Evolutionary conservation across 495 filamentous ascomycete genomes (phyloP), one percentile per base, ranked within the genome.

Genomic region (Penicillium soppii): DNA sequence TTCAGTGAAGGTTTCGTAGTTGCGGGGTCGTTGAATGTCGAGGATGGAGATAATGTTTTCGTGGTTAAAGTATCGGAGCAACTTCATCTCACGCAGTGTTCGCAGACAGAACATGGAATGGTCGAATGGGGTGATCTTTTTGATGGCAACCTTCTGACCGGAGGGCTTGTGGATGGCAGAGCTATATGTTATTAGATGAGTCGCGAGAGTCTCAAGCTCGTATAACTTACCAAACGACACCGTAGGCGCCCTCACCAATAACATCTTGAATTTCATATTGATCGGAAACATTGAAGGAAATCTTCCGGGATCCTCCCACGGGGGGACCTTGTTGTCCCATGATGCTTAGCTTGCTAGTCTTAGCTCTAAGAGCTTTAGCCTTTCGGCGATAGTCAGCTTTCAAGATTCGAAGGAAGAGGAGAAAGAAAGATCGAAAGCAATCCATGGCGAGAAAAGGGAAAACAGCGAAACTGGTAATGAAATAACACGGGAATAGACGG

Each of bases 191-290:
- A 27, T 68, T 57, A 72, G 54, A 50, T 39, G n/a, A 49, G 26
- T 7, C 6, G 21, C 43, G 43, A 48, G 43, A 44, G 32, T n/a
- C n/a, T n/a, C 6, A 41, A 16, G 16, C 38, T 37, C 22, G 33
- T 7, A 23, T 40, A 47, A 59, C 88, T 74, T 82, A 97, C 92
- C 94, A 97, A 50, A 99, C 95, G 57, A 99, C 95, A 64, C 95
- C 95, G 63, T 99, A 99, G 54, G 95, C 95, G 58, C 95, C 95
- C 71, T 99, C 95, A 47, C 95, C 95, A 40, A 99, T 95, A 32
- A 99, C 95, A 83, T 99, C 95, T 66, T 96, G 91, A 54, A 99
- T 97, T 59, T 97, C 95, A 69, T 99, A 99, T 72, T 99, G 95
- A 65, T 99, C 95, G 58, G 91, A 96, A 36, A 99, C 95, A 63